Evolutionary conservation across 176 grass and related monocot species (phyloP).

Genomic region (Juncus inflexus): DNA sequence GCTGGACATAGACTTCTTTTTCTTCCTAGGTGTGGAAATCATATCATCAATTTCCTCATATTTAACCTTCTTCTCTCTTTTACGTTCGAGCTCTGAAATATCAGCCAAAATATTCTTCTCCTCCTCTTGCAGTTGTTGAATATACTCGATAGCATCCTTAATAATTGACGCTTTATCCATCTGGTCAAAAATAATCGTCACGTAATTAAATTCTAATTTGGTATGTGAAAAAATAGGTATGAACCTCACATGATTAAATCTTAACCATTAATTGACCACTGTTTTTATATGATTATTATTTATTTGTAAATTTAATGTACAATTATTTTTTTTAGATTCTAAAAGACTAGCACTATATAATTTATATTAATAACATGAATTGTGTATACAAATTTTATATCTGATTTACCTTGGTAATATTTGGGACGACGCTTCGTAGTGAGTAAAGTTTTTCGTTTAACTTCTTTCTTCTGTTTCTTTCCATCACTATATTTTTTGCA

Average conservation of each 20-base stretch:
- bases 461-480: constrained; percentile 62
- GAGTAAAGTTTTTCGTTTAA: constrained; percentile 76
- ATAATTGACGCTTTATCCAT: constrained; percentile 97
- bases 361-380: too few species aligned
- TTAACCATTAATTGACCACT: too few species aligned
- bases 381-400: too few species aligned
- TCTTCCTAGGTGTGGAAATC: constrained; percentile 7
- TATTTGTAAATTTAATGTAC: too few species aligned
- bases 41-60: background rate
- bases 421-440: constrained; percentile 73
- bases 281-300: too few species aligned
- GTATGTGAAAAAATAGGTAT: background rate
- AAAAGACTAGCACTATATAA: too few species aligned
- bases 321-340: too few species aligned
- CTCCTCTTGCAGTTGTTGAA: constrained; percentile 67
- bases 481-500: constrained; percentile 50
- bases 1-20: constrained; percentile 26
- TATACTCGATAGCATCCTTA: constrained; percentile 89
- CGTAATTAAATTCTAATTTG: background rate
- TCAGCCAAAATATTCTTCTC: constrained; percentile 48
- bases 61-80: background rate
- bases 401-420: constrained; percentile 65
- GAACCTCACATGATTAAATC: too few species aligned
- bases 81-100: constrained; percentile 32
- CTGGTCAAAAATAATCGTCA: constrained; percentile 22